Base-by-base conservation (phyloP, 2,329 filamentous ascomycete species). In the Eurotiales sp. region DNA sequence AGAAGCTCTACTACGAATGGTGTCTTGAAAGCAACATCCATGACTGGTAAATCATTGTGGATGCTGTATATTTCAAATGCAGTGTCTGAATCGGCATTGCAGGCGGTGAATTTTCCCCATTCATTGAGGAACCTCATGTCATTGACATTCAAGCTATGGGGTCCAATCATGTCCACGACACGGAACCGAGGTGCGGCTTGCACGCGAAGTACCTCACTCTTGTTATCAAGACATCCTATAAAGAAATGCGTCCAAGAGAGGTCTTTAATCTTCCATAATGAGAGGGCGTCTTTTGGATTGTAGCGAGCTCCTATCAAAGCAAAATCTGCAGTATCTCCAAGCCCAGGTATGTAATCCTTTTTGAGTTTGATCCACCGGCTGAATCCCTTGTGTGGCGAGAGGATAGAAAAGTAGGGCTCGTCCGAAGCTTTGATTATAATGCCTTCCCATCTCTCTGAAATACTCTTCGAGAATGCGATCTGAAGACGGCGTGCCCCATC, bases 261-360 rank as follows among this genome's bases (percentile, higher is more conserved):
- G 15, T 77, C 74, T 5, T 74, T 72, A 2, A 85, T 66, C 4
- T 72, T 68, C 2, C 54, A 43, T 43, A 82, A 78, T 7, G 76
- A 72, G 41, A 75, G 76, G 7, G 85, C 86, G 55, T 83, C 80
- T 45, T 77, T 72, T 3, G 85, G 72, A 57, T 90, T 81, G 59
- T 86, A 90, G 15, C 82, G 82, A 5, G 83, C 90, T 0, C 88
- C 90, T 3, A 96, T 73, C 1, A 92, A 77, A 2, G 87, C 85
- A 63, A 96, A 88, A 65, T 96, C 91, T 8, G 87, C 87, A 25
- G 90, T 82, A 54, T 95, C 90, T 1, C 90, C 89, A 63, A 92
- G 82, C 2, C 83, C 83, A 22, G 79, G 77, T 32, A 95, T 80
- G 60, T 95, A 95, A 61, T 93, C 88, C 61, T 90, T 90, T 68